A percentile compares a stretch with the other conserved stretches of the same genome.
Conservation (phyloP, 192 early-diverging fungal genomes). For the Linnemannia zychae region DNA sequence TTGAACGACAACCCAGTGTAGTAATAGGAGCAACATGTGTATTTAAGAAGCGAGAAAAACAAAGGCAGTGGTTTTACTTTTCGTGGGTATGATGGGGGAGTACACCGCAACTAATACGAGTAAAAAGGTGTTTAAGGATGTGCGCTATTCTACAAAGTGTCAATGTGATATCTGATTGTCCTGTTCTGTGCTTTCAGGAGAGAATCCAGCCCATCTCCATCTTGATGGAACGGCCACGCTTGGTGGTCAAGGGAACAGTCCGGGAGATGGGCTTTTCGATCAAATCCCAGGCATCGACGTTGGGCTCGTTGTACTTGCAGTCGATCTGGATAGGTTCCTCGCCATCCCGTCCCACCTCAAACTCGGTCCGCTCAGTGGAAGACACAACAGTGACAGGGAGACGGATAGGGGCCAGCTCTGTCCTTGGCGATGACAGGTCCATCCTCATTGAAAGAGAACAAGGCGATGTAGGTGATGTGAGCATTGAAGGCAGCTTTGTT, state of each 20-base stretch:
- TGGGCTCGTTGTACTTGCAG: constrained; percentile 57
- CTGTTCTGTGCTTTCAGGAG: constrained; percentile 8
- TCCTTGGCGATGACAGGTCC: constrained; percentile 34
- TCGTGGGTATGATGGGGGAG: neutral
- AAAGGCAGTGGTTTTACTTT: neutral
- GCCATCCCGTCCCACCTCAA: constrained; percentile 42
- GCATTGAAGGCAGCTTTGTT: neutral
- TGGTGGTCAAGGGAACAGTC: constrained; percentile 39
- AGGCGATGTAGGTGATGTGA: neutral
- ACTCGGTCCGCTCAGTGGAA: neutral
- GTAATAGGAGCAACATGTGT: neutral
- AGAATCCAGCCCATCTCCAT: constrained; percentile 59
- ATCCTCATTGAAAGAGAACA: constrained; percentile 11
- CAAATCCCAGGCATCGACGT: constrained; percentile 56
- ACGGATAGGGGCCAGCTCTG: constrained; percentile 37
- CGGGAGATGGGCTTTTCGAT: constrained; percentile 51
- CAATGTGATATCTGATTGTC: neutral
- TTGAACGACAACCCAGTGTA: neutral
- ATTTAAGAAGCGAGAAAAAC: neutral
- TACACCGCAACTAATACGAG: neutral
- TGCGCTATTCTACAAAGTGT: neutral
- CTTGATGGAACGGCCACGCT: constrained; percentile 50
- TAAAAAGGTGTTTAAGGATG: neutral
- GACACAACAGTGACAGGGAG: neutral
- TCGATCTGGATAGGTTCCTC: constrained; percentile 43